Evolutionary conservation across 2,329 filamentous ascomycete genomes (phyloP).

Genomic region (Chaetothyriales sp.): DNA sequence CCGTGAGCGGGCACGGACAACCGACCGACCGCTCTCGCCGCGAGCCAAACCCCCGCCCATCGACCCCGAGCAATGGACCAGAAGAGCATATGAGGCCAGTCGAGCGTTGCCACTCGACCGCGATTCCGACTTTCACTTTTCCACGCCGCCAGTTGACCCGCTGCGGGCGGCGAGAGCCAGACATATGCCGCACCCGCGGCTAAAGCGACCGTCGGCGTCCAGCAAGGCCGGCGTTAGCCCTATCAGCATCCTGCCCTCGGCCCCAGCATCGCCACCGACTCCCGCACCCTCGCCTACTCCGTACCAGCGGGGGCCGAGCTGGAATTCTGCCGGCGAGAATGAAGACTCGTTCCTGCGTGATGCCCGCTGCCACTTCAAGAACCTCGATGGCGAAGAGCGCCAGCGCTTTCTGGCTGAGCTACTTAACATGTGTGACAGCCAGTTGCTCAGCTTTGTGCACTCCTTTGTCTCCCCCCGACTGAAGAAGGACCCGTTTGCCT

Average conservation of each 20-base stretch:
- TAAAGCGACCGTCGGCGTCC: conserved; percentile 14
- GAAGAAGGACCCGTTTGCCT: conserved; percentile 91
- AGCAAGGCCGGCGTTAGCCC: conserved; percentile 33
- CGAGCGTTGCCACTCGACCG: conserved; percentile 17
- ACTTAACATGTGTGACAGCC: conserved; percentile 85
- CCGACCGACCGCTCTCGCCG: conserved; percentile 15
- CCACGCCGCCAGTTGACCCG: conserved; percentile 20
- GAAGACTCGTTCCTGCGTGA: conserved; percentile 72
- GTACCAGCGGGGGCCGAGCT: conserved; percentile 41
- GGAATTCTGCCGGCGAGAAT: conserved; percentile 40
- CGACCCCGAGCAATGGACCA: conserved; percentile 12
- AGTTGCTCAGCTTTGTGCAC: conserved; percentile 87
- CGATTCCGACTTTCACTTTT: conserved; percentile 21
- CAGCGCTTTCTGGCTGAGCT: conserved; percentile 74
- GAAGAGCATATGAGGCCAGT: not conserved
- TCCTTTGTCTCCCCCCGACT: conserved; percentile 87
- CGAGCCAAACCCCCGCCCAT: conserved; percentile 8
- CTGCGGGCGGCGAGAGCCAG: conserved; percentile 20
- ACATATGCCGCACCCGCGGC: conserved; percentile 18
- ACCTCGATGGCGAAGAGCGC: conserved; percentile 58
- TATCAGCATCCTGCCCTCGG: conserved; percentile 47
- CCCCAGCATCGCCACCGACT: conserved; percentile 51
- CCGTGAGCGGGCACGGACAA: not conserved
- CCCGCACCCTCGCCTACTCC: conserved; percentile 52
- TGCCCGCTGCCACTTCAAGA: conserved; percentile 64